Evolutionary conservation across 2,329 filamentous ascomycete species (phyloP).

Genomic region (Colletotrichum cordylinicola): DNA sequence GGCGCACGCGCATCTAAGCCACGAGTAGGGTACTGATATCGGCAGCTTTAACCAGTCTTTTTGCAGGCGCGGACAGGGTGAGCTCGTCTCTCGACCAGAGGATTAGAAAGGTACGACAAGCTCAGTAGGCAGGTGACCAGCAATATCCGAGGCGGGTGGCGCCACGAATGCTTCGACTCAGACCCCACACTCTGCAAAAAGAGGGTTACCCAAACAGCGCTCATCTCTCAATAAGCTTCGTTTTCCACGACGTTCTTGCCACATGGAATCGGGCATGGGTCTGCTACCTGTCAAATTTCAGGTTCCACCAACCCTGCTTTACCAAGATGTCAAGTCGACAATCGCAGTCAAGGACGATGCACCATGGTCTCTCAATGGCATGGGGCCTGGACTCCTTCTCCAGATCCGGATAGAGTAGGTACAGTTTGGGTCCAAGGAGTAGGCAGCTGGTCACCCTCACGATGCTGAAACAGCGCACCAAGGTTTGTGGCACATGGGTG

Average conservation of each 20-base stretch:
- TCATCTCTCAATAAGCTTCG: neutral
- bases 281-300: neutral
- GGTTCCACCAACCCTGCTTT: neutral
- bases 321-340: neutral
- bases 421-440: neutral
- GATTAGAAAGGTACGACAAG: neutral
- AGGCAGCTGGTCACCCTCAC: neutral
- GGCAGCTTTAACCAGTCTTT: neutral
- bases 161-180: neutral
- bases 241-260: neutral
- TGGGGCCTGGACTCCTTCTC: neutral
- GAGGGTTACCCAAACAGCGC: neutral
- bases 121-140: neutral
- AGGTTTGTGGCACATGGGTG: slow-evolving; percentile 12
- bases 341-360: neutral
- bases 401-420: neutral
- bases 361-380: neutral
- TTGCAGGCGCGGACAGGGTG: neutral
- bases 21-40: neutral
- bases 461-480: neutral
- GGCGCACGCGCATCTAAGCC: neutral
- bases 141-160: neutral
- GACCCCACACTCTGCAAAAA: neutral
- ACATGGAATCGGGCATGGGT: neutral
- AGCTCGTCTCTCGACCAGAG: neutral